A percentile compares a stretch with the other conserved stretches of the same genome.
These are phyloP conservation scores for thale cress (Arabidopsis thaliana) DNA, from an alignment of 345 rosid genomes.

Conservation along the genomic window TAIR10.1 NC_003076.8:293001-293500, in stretches of 20 bases:
- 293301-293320: constrained; percentile 50
- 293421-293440: constrained; percentile 77
- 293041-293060: constrained; percentile 76
- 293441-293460: constrained; percentile 87
- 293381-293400: constrained; percentile 52
- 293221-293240: constrained; percentile 89
- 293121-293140: not conserved
- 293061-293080: constrained; percentile 93
- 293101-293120: constrained; percentile 41
- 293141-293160: not conserved
- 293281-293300: constrained; percentile 63
- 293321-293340: constrained; percentile 44
- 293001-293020: constrained; percentile 65
- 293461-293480: constrained; percentile 59
- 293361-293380: constrained; percentile 40
- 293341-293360: constrained; percentile 43
- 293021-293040: constrained; percentile 91
- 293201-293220: constrained; percentile 83
- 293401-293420: constrained; percentile 49
- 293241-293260: constrained; percentile 73
- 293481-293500: constrained; percentile 11
- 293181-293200: constrained; percentile 54
- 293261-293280: constrained; percentile 85
- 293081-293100: constrained; percentile 91
- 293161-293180: not conserved